Evolutionary conservation across 1,284 basidiomycete genomes (phyloP).

Genomic region (Melanopsichium pennsylvanicum): DNA sequence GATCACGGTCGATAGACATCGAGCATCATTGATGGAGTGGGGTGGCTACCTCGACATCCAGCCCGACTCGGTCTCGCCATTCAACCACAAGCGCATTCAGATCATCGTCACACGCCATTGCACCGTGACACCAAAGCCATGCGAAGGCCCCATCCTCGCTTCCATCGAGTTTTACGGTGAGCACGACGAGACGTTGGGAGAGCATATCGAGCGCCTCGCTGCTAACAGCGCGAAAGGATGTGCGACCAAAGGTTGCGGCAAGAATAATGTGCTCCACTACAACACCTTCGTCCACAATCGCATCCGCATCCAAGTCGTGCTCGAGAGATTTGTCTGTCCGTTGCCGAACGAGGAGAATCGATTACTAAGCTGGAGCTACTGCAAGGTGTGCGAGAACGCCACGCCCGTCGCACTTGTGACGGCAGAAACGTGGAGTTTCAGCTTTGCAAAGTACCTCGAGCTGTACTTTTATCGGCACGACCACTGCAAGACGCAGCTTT

Average conservation of each 20-base stretch:
- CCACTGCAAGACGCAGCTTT: conserved; percentile 80
- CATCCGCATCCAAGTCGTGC: conserved; percentile 77
- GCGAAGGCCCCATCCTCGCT: conserved; percentile 70
- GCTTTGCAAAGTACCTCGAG: conserved; percentile 92
- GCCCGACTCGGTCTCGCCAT: conserved; percentile 76
- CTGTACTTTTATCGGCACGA: conserved; percentile 85
- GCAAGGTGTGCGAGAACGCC: conserved; percentile 70
- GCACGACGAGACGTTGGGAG: conserved; percentile 88
- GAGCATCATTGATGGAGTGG: conserved; percentile 39
- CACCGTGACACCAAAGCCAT: conserved; percentile 69
- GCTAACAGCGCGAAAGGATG: conserved; percentile 77
- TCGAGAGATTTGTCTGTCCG: conserved; percentile 63
- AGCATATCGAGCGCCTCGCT: conserved; percentile 84
- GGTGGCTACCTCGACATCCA: conserved; percentile 41
- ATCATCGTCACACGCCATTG: conserved; percentile 79
- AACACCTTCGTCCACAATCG: conserved; percentile 88
- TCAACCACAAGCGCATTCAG: conserved; percentile 89
- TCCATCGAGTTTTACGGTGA: conserved; percentile 90
- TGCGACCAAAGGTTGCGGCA: conserved; percentile 81
- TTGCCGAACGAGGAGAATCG: conserved; percentile 71
- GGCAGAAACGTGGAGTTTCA: conserved; percentile 88
- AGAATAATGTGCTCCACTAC: conserved; percentile 83
- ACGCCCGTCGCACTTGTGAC: conserved; percentile 87
- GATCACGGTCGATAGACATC: conserved; percentile 42
- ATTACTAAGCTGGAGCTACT: conserved; percentile 91